A percentile compares a stretch with the other conserved stretches of the same genome.
Conservation (phyloP, 2,329 filamentous ascomycete species). For the Pseudopyrenochaeta lycopersici region DNA sequence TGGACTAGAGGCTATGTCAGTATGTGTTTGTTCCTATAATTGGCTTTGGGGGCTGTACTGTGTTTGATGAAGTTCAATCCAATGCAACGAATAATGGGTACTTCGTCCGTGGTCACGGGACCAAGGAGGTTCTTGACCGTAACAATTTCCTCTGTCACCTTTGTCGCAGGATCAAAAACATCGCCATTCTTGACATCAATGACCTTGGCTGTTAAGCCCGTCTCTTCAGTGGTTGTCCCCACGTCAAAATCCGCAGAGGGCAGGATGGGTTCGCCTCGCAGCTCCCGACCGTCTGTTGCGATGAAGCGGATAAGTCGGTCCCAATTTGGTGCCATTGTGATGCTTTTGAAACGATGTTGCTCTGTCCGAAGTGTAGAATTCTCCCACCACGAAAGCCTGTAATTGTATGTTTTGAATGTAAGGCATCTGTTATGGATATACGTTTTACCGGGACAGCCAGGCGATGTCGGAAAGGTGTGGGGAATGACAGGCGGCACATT, state of each 20-base stretch:
- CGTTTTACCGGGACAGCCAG: constrained; percentile 22
- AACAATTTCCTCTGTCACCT: constrained; percentile 63
- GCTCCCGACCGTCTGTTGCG: constrained; percentile 59
- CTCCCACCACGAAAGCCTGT: background rate
- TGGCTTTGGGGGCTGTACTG: constrained; percentile 38
- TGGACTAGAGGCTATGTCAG: constrained; percentile 51
- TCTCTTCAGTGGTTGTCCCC: constrained; percentile 57
- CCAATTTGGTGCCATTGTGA: constrained; percentile 52
- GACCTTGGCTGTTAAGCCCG: constrained; percentile 62
- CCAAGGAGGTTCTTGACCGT: constrained; percentile 64
- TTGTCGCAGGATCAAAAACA: constrained; percentile 60
- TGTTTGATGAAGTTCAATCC: constrained; percentile 70
- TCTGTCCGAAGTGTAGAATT: too few species aligned
- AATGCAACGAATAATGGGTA: constrained; percentile 66
- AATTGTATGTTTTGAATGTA: background rate
- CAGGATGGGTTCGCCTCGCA: constrained; percentile 64
- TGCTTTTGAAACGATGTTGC: background rate
- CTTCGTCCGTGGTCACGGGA: constrained; percentile 60
- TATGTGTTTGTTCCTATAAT: background rate
- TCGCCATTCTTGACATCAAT: constrained; percentile 58
- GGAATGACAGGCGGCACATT: constrained; percentile 10
- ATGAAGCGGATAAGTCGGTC: constrained; percentile 65
- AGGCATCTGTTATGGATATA: constrained; percentile 22
- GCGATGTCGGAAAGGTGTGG: constrained; percentile 24
- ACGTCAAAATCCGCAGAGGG: constrained; percentile 58